Evolutionary conservation across 768 basidiomycete genomes (phyloP).

Genomic region (Trametes coccinea): DNA sequence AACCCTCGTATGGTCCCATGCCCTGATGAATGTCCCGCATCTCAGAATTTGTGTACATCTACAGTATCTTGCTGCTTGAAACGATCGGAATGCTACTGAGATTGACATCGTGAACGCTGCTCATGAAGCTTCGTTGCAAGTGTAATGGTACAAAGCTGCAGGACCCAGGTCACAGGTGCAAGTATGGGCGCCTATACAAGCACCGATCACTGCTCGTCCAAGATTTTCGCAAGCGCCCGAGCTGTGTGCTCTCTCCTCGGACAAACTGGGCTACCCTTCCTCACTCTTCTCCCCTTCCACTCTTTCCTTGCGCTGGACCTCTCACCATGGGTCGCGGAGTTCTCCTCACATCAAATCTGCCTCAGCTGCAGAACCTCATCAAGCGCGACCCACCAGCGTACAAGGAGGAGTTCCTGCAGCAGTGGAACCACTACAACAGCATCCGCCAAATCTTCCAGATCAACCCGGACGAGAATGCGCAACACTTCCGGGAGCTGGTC

Average conservation of each 20-base stretch:
- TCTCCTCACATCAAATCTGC: constrained; percentile 84
- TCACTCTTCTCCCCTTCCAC: neutral
- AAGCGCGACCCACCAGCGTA: constrained; percentile 90
- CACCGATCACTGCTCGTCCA: neutral
- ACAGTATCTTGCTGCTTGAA: too few species aligned
- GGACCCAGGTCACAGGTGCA: too few species aligned
- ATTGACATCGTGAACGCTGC: too few species aligned
- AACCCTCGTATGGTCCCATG: too few species aligned
- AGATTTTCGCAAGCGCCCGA: constrained; percentile 7
- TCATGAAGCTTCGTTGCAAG: too few species aligned
- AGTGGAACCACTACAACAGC: constrained; percentile 94
- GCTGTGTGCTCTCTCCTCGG: neutral
- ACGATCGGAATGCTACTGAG: too few species aligned
- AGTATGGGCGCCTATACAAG: too few species aligned
- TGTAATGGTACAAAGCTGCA: too few species aligned
- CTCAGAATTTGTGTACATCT: too few species aligned
- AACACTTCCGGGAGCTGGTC: constrained; percentile 84
- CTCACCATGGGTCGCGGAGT: constrained; percentile 60
- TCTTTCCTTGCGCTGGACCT: neutral
- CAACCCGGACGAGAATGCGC: constrained; percentile 81
- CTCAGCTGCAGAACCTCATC: constrained; percentile 95
- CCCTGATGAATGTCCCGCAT: too few species aligned
- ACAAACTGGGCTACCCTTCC: too few species aligned
- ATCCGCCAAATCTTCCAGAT: constrained; percentile 82
- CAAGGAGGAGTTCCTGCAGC: constrained; percentile 93